Conservation (phyloP, 2,329 filamentous ascomycete species). For the Xylogone sp. region DNA sequence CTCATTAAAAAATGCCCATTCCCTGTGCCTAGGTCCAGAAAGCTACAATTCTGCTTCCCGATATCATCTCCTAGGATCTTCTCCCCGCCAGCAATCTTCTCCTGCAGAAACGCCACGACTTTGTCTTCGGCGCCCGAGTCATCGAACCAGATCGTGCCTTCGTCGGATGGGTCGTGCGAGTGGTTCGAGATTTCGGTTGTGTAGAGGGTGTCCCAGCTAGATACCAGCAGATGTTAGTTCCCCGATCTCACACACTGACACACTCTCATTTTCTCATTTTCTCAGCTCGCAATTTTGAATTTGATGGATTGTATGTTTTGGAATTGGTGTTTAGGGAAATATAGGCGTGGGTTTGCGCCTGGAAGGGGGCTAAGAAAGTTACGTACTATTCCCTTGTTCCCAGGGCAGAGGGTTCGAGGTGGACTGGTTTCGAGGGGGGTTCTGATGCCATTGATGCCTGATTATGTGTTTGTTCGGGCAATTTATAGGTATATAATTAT, state of each 20-base stretch:
- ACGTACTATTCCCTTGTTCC: conserved; percentile 89
- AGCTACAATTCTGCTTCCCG: conserved; percentile 39
- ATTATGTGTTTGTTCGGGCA: neutral
- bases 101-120: conserved; percentile 58
- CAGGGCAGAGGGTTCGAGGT: conserved; percentile 70
- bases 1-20: conserved; percentile 89
- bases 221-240: neutral
- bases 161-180: conserved; percentile 67
- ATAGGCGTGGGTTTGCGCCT: no score
- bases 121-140: conserved; percentile 85
- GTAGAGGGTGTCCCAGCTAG: conserved; percentile 75
- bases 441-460: conserved; percentile 14
- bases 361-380: no score
- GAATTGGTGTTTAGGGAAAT: no score
- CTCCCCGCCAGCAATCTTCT: conserved; percentile 13
- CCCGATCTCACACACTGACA: no score
- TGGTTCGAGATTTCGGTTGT: conserved; percentile 68
- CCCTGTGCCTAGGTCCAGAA: conserved; percentile 88
- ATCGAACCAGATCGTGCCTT: conserved; percentile 94
- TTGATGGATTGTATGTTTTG: no score
- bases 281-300: no score
- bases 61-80: conserved; percentile 12
- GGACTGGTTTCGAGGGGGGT: conserved; percentile 44
- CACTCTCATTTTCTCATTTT: no score
- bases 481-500: neutral